A percentile compares a stretch with the other conserved stretches of the same genome.
Evolutionary conservation across 129 eudicot species (phyloP).

Genomic region (Sambucus nigra): DNA sequence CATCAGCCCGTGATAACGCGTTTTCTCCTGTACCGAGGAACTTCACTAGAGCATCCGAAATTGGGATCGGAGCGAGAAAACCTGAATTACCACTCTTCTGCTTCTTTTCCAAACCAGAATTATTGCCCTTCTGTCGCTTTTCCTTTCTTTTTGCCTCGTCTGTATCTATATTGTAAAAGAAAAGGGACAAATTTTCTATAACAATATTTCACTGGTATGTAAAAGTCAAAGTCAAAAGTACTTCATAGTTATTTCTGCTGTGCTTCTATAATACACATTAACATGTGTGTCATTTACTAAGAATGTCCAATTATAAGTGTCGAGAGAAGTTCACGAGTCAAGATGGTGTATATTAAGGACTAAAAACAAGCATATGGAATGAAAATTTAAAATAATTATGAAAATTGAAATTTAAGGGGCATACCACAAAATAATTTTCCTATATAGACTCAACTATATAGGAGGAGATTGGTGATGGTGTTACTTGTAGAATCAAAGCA

Average conservation of each 20-base stretch:
- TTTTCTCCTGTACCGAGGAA: slow-evolving; percentile 90
- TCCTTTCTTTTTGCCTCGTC: slow-evolving; percentile 60
- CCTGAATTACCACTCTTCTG: slow-evolving; percentile 37
- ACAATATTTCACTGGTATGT: not conserved
- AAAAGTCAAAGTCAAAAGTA: not conserved
- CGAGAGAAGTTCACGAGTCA: too few relatives aligned
- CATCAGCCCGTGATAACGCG: slow-evolving; percentile 60
- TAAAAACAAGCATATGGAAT: too few relatives aligned
- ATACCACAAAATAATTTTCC: too few relatives aligned
- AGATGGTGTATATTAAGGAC: too few relatives aligned
- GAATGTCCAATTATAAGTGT: too few relatives aligned
- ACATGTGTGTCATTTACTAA: too few relatives aligned
- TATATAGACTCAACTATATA: too few relatives aligned
- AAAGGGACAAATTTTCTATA: not conserved
- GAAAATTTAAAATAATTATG: too few relatives aligned
- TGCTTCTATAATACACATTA: not conserved
- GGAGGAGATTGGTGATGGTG: too few relatives aligned
- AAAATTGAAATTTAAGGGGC: too few relatives aligned
- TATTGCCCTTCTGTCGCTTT: slow-evolving; percentile 40
- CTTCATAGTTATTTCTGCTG: not conserved
- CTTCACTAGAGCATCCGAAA: slow-evolving; percentile 69
- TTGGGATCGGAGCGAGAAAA: slow-evolving; percentile 46
- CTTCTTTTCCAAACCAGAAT: slow-evolving; percentile 49
- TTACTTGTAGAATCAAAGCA: too few relatives aligned
- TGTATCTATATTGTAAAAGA: slow-evolving; percentile 26